Evolutionary conservation across 2,329 filamentous ascomycete genomes (phyloP).

Genomic region (Apiospora marii): DNA sequence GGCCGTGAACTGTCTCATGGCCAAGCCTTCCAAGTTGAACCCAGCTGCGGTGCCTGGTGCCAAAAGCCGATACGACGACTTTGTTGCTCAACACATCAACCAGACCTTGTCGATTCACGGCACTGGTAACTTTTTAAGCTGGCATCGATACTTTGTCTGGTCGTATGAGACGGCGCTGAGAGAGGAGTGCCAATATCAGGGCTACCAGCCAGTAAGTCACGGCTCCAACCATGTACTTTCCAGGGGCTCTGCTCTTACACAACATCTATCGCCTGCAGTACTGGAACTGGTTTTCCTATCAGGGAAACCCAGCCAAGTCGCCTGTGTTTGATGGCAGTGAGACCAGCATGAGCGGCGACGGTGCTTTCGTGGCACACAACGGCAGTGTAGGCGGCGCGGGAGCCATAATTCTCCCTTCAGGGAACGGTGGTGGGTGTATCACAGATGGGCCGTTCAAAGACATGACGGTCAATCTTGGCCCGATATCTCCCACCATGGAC

Average conservation of each 20-base stretch:
- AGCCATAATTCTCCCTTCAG: slow-evolving; percentile 47
- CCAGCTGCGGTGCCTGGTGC: slow-evolving; percentile 41
- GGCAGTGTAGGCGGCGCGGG: slow-evolving; percentile 35
- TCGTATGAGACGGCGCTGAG: slow-evolving; percentile 48
- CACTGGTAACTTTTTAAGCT: slow-evolving; percentile 49
- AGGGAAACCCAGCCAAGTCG: slow-evolving; percentile 53
- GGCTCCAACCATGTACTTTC: neutral
- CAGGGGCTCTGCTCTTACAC: neutral
- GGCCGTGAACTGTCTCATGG: slow-evolving; percentile 44
- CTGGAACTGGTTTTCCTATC: slow-evolving; percentile 60
- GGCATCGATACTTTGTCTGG: slow-evolving; percentile 52
- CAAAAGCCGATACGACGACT: slow-evolving; percentile 46
- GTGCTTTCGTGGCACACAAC: slow-evolving; percentile 39
- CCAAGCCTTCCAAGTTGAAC: slow-evolving; percentile 43
- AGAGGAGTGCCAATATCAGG: slow-evolving; percentile 52
- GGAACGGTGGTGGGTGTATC: slow-evolving; percentile 63
- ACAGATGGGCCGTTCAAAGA: slow-evolving; percentile 50
- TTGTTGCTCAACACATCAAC: slow-evolving; percentile 49
- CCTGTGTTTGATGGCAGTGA: slow-evolving; percentile 63
- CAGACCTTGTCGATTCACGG: slow-evolving; percentile 41
- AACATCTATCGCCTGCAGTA: slow-evolving; percentile 44
- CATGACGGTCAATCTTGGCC: slow-evolving; percentile 42
- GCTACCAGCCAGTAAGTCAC: slow-evolving; percentile 46
- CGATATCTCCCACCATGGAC: slow-evolving; percentile 35
- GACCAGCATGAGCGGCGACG: slow-evolving; percentile 58